Base-by-base conservation (phyloP, 495 filamentous ascomycete species). In the Daldinia vernicosa region DNA sequence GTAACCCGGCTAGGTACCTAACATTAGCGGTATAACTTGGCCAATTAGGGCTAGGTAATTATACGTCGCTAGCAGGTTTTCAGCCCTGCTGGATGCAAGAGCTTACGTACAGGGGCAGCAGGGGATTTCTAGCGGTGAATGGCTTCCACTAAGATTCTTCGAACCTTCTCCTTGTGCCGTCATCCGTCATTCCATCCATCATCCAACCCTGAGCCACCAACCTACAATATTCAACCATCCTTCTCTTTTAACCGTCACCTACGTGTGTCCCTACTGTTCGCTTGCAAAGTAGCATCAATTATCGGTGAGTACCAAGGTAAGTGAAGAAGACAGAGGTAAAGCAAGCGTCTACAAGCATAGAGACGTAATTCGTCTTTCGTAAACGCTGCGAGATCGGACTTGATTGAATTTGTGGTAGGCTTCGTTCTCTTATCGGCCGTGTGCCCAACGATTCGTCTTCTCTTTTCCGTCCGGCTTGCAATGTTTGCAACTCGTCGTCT, bases 61-160 rank as follows among this genome's bases (percentile, higher is more conserved):
- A 47, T 22, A 11, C 8, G n/a, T 40, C 6, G 37, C 37, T 40
- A 17, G 15, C 39, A 40, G 53, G 30, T 33, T 24, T 12, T 69
- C 54, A 63, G 60, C 60, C 53, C 60, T 63, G 66, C 51, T 59
- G 14, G 12, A 35, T 58, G 22, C 55, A 35, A 33, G 3, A 11
- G 19, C 43, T 47, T 24, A 47, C 19, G 24, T 24, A 47, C 19
- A 47, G 19, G 43, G 43, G 6, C 3, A 40, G 7, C 14, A 40
- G 39, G 39, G 39, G 39, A 17, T n/a, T 43, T 45, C 17, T 60
- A 60, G 56, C 56, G 35, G 56, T 60, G 56, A 60, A 32, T 14
- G 8, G n/a, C 56, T 24, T 39, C 54, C 30, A 56, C 27, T 32
- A 45, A 45, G 2, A 19, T 56, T 60, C 40, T 17, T 27, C 27